Base-by-base conservation (phyloP, 179 eudicot species). In the Actinidia polygama region DNA sequence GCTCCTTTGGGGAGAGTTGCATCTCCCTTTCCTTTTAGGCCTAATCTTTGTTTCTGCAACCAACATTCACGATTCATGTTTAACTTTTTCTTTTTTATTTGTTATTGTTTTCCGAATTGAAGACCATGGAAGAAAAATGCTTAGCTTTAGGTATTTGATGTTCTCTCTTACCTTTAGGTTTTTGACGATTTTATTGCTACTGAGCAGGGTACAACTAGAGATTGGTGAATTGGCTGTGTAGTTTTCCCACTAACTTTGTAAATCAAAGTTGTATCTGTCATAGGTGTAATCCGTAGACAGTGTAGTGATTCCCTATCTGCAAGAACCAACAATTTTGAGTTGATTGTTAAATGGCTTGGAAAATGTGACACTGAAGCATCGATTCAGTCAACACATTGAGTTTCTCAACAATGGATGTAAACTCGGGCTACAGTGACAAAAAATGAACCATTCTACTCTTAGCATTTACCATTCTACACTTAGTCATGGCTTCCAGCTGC, bases 391-490 rank as follows among this genome's bases (percentile, higher is more conserved):
- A 44, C 10, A 11, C 19, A 61, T 0, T 77, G 80, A 77, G 30
- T 77, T 75, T 59, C 26, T 77, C 53, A 57, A 44, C 53, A 57
- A 18, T 77, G 51, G 68, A 76, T 76, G 68, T 26, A 78, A 78
- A 62, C 49, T 36, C 71, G 80, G 18, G 81, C 15, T 15, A 10
- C 3, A 21, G 66, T 76, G 79, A 49, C 46, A 76, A 58, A 58
- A 77, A n/a, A 14, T 44, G 81, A 63, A 63, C 58, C 81, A 63
- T 44, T 63, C 55, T 63, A 64, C 71, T 78, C 55, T 64, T 62
- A 63, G 19, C 59, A 15, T 21, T n/a, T n/a, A 63, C 58, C 81
- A 63, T 44, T 63, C 55, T 63, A 64, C 71, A 63, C 55, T 64
- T 62, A 63, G 44, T 62, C 59, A 63, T 3, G 50, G 73, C 23